Evolutionary conservation across 2,329 filamentous ascomycete species (phyloP).

Genomic region (Arthrobotrys sinensis): DNA sequence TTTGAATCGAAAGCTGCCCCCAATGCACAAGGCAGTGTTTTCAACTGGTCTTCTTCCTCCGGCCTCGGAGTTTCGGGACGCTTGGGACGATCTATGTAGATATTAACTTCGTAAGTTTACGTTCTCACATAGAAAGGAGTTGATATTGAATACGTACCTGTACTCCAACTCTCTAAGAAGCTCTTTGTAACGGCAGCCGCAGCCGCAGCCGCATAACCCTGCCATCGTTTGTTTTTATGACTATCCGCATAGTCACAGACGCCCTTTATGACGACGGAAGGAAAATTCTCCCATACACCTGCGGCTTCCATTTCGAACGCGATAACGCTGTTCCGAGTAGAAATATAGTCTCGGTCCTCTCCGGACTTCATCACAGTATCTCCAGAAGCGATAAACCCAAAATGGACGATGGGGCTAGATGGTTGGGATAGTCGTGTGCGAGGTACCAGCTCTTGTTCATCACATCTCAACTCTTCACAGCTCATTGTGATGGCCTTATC

Average conservation of each 20-base stretch:
- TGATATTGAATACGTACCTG: not conserved
- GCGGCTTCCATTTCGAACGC: slow-evolving; percentile 67
- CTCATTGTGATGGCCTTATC: not conserved
- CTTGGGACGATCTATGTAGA: not conserved
- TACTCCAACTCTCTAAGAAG: slow-evolving; percentile 50
- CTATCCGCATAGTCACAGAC: slow-evolving; percentile 69
- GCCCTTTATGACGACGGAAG: slow-evolving; percentile 68
- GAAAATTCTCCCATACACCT: slow-evolving; percentile 65
- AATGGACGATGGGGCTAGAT: slow-evolving; percentile 65
- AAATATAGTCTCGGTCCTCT: slow-evolving; percentile 66
- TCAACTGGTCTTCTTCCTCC: not conserved
- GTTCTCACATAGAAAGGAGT: not conserved
- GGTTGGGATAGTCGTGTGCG: not conserved
- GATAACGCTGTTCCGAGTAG: slow-evolving; percentile 63
- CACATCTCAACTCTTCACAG: slow-evolving; percentile 5
- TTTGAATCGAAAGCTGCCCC: slow-evolving; percentile 63
- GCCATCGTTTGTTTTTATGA: slow-evolving; percentile 66
- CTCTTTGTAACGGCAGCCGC: slow-evolving; percentile 65
- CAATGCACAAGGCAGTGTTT: slow-evolving; percentile 18
- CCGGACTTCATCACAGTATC: slow-evolving; percentile 69
- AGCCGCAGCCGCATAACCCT: slow-evolving; percentile 60
- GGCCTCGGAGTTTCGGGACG: not conserved
- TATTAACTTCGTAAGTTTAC: not conserved
- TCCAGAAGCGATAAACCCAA: slow-evolving; percentile 68
- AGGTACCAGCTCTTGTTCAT: not conserved